Conservation (phyloP, 768 basidiomycete species). For the Lanmaoa pseudosensibilis region DNA sequence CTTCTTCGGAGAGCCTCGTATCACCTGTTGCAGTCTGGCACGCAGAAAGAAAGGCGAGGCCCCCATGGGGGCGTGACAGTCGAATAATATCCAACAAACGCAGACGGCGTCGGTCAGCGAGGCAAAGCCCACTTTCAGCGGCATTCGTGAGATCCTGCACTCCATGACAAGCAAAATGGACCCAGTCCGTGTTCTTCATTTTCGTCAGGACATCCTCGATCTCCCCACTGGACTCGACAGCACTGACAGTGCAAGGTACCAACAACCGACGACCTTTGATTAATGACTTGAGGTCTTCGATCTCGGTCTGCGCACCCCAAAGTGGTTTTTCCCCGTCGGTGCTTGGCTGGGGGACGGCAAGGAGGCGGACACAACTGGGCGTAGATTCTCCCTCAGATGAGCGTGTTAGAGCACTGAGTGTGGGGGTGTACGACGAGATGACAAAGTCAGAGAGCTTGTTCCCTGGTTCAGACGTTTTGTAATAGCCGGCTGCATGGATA, state of each 20-base stretch:
- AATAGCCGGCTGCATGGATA: no score
- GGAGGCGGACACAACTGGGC: neutral
- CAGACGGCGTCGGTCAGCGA: neutral
- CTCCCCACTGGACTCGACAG: neutral
- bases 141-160: slow-evolving; percentile 20
- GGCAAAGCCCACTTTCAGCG: slow-evolving; percentile 19
- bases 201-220: neutral
- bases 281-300: slow-evolving; percentile 20
- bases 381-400: neutral
- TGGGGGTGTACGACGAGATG: slow-evolving; percentile 28
- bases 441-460: neutral
- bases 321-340: slow-evolving; percentile 5
- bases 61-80: slow-evolving; percentile 7
- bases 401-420: slow-evolving; percentile 18
- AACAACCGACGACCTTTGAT: neutral
- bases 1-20: neutral
- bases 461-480: neutral
- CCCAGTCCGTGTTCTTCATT: slow-evolving; percentile 2
- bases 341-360: slow-evolving; percentile 10
- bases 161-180: slow-evolving; percentile 36
- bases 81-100: neutral
- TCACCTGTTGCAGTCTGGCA: neutral
- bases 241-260: neutral
- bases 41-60: slow-evolving; percentile 28
- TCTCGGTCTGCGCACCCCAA: slow-evolving; percentile 6